phyloP scores from a whole-genome alignment of 345 rosid genomes.

The Hirschfeldia incana region DNA sequence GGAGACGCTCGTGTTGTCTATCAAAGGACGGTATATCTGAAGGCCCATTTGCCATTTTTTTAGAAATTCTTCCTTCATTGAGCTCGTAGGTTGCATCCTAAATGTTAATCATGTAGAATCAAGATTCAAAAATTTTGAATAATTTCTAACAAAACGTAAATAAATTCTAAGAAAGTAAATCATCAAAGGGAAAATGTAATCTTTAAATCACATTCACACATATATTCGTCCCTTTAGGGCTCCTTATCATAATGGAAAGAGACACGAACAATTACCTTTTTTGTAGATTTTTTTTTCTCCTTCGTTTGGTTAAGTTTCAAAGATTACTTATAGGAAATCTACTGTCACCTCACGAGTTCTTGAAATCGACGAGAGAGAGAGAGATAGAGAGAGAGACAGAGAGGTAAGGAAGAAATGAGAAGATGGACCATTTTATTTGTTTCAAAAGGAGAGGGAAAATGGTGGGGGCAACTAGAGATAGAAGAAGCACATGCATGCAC shows the following conservation, averaged over 20 bases:
- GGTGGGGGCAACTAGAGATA: slow-evolving; percentile 36
- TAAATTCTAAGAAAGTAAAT: neutral
- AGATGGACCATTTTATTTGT: slow-evolving; percentile 33
- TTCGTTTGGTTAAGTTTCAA: slow-evolving; percentile 9
- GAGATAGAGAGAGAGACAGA: slow-evolving; percentile 21
- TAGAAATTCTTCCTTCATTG: slow-evolving; percentile 64
- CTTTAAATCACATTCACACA: neutral
- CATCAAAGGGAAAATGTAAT: slow-evolving; percentile 5
- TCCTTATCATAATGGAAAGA: slow-evolving; percentile 23
- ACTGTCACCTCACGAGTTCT: slow-evolving; percentile 24
- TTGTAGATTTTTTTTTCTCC: neutral
- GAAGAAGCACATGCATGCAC: slow-evolving; percentile 45
- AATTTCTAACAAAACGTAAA: neutral
- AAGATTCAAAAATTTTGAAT: neutral
- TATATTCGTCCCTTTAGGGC: slow-evolving; percentile 12
- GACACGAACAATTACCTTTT: slow-evolving; percentile 34
- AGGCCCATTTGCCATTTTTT: slow-evolving; percentile 81
- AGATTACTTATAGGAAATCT: slow-evolving; percentile 17
- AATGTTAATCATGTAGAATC: slow-evolving; percentile 23
- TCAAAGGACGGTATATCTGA: slow-evolving; percentile 42
- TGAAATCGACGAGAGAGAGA: slow-evolving; percentile 19
- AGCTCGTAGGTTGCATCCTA: slow-evolving; percentile 45
- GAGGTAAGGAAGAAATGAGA: neutral
- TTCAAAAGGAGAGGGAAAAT: slow-evolving; percentile 34
- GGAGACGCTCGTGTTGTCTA: slow-evolving; percentile 47